A percentile compares a stretch with the other conserved stretches of the same genome.
These are phyloP conservation scores for Bruguiera gymnorhiza DNA, from an alignment of 345 rosid species.

Conservation along the genomic window DNA sequence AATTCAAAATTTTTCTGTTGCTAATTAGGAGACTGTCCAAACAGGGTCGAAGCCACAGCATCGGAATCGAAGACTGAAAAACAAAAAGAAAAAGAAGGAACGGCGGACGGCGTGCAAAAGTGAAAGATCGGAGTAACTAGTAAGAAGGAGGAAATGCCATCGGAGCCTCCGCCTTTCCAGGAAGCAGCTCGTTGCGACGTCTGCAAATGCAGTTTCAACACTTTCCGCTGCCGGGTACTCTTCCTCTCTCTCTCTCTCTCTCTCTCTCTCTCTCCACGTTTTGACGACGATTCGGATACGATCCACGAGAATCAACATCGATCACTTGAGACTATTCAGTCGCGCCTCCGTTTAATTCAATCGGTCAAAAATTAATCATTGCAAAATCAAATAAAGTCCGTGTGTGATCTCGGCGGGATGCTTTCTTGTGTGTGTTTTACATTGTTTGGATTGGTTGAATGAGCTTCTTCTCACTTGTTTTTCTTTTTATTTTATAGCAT, in stretches of 20 bases:
- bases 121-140: background rate
- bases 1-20: too few relatives aligned
- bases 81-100: background rate
- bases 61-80: too few relatives aligned
- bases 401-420: too few relatives aligned
- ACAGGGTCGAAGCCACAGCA: too few relatives aligned
- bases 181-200: constrained; percentile 70
- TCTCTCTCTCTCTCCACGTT: background rate
- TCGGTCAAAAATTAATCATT: too few relatives aligned
- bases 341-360: too few relatives aligned
- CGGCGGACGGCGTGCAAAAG: background rate
- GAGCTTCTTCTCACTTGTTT: background rate
- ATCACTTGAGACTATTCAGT: too few relatives aligned
- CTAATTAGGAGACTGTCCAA: too few relatives aligned
- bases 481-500: constrained; percentile 43
- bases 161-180: constrained; percentile 69
- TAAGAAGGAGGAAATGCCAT: constrained; percentile 29
- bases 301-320: too few relatives aligned
- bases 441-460: background rate
- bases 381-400: too few relatives aligned
- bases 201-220: constrained; percentile 73
- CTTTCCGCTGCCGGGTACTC: constrained; percentile 67
- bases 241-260: background rate
- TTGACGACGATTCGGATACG: too few relatives aligned
- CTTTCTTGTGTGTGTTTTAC: too few relatives aligned